Percentiles rank a stretch among this genome's conserved stretches.
Conservation (phyloP, 306 rosid genomes). For the Vachellia pachyceras region DNA sequence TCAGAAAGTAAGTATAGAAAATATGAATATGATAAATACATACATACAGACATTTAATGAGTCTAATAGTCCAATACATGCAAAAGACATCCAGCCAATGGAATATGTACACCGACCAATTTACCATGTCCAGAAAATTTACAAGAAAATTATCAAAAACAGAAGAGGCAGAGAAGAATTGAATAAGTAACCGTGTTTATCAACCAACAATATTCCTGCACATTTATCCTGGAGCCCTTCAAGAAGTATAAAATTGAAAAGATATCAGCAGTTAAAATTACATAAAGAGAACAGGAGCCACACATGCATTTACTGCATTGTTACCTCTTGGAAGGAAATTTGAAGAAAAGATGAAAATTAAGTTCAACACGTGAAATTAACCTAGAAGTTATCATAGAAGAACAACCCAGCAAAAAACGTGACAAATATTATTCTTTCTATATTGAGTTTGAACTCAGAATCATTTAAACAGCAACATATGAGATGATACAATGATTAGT, state of each 20-base stretch:
- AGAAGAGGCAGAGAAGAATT: background rate
- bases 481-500: too few species aligned
- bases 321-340: background rate
- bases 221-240: conserved; percentile 10
- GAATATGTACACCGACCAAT: background rate
- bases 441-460: background rate
- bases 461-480: too few species aligned
- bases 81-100: background rate
- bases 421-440: background rate
- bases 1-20: conserved; percentile 36
- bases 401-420: conserved; percentile 8
- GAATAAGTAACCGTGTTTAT: background rate
- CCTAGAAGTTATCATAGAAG: conserved; percentile 25
- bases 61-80: conserved; percentile 11
- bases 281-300: conserved; percentile 20
- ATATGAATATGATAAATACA: conserved; percentile 30
- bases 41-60: background rate
- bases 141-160: conserved; percentile 12
- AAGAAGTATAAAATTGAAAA: conserved; percentile 13
- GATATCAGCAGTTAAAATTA: background rate
- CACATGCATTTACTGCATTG: conserved; percentile 2
- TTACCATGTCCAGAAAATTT: conserved; percentile 25
- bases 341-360: background rate
- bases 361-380: conserved; percentile 17
- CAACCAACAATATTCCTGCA: background rate